These are phyloP conservation scores for Myrmaecium sp. DNA, from an alignment of 2,329 filamentous ascomycete species.

Conservation along the genomic window DNA sequence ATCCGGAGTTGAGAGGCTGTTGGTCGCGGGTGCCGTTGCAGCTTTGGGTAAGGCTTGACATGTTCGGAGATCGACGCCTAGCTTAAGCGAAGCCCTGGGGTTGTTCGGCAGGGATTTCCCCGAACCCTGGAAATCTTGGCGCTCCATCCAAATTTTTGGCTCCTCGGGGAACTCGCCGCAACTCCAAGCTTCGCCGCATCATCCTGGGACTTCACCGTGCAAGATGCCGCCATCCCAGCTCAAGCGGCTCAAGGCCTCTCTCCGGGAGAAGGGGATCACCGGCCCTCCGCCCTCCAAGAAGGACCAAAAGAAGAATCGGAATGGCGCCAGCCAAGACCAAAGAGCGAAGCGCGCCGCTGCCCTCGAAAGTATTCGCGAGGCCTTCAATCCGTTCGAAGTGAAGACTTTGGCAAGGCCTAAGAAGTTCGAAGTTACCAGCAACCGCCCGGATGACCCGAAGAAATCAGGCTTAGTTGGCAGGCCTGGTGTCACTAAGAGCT, in stretches of 20 bases:
- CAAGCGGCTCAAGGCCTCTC: slow-evolving; percentile 82
- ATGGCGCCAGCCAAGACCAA: slow-evolving; percentile 52
- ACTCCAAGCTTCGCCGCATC: no score
- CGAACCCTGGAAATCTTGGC: no score
- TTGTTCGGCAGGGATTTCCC: no score
- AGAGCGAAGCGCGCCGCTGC: slow-evolving; percentile 61
- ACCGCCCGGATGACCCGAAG: slow-evolving; percentile 37
- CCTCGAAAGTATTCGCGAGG: slow-evolving; percentile 73
- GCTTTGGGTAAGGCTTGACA: no score
- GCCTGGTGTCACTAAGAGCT: slow-evolving; percentile 69
- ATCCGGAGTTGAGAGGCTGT: no score
- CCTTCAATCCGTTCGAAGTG: slow-evolving; percentile 96
- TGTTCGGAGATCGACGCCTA: no score
- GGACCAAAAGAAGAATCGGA: slow-evolving; percentile 61
- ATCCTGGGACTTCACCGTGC: no score
- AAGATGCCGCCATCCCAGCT: slow-evolving; percentile 88
- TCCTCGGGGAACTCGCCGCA: no score
- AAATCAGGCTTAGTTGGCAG: slow-evolving; percentile 44
- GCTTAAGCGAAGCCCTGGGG: no score
- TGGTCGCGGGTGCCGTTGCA: no score
- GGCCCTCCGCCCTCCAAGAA: slow-evolving; percentile 93
- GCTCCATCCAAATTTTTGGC: no score
- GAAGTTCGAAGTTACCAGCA: slow-evolving; percentile 76
- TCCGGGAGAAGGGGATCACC: slow-evolving; percentile 76
- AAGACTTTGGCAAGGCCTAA: slow-evolving; percentile 60